Conservation (phyloP, 2,329 filamentous ascomycete species). For the Diaporthe longicolla region DNA sequence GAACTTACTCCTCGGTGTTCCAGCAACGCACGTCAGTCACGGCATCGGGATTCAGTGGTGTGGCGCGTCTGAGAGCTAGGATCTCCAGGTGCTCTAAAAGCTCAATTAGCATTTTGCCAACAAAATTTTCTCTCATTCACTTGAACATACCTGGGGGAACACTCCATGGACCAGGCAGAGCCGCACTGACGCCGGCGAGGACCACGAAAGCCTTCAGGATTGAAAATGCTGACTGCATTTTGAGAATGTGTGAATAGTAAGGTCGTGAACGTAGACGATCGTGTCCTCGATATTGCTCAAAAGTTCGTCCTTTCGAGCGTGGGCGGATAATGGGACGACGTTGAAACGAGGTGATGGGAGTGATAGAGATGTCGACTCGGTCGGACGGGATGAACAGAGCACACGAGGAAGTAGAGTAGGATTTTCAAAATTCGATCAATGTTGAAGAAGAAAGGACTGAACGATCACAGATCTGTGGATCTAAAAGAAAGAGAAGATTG, state of each 20-base stretch:
- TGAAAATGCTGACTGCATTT: constrained; percentile 52
- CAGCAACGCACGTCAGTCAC: constrained; percentile 58
- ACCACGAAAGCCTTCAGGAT: constrained; percentile 52
- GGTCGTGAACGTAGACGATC: background rate
- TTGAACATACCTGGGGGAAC: constrained; percentile 39
- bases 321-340: constrained; percentile 11
- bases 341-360: constrained; percentile 19
- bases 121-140: background rate
- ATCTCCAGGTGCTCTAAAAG: constrained; percentile 58
- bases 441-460: constrained; percentile 34
- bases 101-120: background rate
- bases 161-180: constrained; percentile 41
- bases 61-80: constrained; percentile 57
- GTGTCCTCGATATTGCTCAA: background rate
- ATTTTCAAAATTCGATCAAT: background rate
- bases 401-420: background rate
- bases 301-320: constrained; percentile 4
- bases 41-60: constrained; percentile 56
- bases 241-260: constrained; percentile 37
- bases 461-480: constrained; percentile 38
- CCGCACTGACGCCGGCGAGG: constrained; percentile 49
- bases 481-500: constrained; percentile 31
- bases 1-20: constrained; percentile 57
- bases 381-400: constrained; percentile 11
- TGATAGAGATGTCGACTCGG: constrained; percentile 14